A percentile compares a stretch with the other conserved stretches of the same genome.
Evolutionary conservation across 305 asterid species (phyloP).

Genomic region (Fraxinus latifolia): DNA sequence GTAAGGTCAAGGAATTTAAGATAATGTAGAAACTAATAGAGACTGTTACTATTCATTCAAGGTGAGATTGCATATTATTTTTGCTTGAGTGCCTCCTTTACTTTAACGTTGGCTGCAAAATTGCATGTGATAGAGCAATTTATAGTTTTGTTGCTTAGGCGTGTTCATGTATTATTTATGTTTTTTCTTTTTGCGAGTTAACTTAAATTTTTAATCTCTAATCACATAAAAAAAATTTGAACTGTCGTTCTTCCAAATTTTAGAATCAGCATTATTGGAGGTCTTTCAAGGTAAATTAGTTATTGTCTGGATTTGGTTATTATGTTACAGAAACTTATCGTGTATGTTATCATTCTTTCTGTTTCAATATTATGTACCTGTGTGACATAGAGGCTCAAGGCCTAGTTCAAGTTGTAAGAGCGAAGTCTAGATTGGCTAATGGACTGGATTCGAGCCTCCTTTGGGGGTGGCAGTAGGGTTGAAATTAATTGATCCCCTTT

Average conservation of each 20-base stretch:
- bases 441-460: neutral
- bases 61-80: neutral
- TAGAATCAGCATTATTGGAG: neutral
- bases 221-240: neutral
- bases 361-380: neutral
- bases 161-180: neutral
- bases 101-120: neutral
- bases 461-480: neutral
- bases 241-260: neutral
- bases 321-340: neutral
- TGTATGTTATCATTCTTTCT: neutral
- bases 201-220: neutral
- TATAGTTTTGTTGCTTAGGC: neutral
- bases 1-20: neutral
- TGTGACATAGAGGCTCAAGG: neutral
- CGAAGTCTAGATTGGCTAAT: neutral
- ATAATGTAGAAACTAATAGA: neutral
- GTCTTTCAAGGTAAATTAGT: neutral
- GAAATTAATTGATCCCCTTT: neutral
- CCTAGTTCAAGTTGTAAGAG: neutral
- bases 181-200: neutral
- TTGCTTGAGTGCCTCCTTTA: neutral
- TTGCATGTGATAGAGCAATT: neutral
- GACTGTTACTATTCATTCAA: neutral
- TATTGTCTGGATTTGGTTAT: neutral